A percentile compares a stretch with the other conserved stretches of the same genome.
Evolutionary conservation across 257 asterid species (phyloP).

Genomic region (Cruciata laevipes): DNA sequence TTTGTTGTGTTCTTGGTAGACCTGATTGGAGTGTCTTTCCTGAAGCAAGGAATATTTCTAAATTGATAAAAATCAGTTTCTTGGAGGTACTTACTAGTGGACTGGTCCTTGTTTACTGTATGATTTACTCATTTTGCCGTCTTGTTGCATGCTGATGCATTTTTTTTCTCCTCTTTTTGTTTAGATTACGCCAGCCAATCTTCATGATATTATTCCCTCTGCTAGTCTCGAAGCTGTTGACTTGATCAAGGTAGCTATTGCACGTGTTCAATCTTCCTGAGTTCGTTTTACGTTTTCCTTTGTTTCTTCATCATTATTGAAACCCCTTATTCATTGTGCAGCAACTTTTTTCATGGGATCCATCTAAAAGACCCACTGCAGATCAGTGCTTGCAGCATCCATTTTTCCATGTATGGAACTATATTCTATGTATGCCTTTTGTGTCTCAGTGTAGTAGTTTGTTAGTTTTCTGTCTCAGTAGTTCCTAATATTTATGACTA

Average conservation of each 20-base stretch:
- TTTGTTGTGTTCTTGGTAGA: slow-evolving; percentile 78
- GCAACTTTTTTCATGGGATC: slow-evolving; percentile 99
- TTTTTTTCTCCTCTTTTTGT: slow-evolving; percentile 14
- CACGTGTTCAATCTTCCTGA: neutral
- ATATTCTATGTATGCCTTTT: slow-evolving; percentile 16
- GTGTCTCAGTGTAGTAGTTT: slow-evolving; percentile 8
- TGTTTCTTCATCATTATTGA: slow-evolving; percentile 6
- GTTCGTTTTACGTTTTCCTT: neutral
- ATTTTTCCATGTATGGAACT: slow-evolving; percentile 55
- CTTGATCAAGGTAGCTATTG: slow-evolving; percentile 62
- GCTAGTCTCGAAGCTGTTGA: slow-evolving; percentile 86
- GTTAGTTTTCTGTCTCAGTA: slow-evolving; percentile 4
- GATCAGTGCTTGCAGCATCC: slow-evolving; percentile 91
- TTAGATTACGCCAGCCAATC: slow-evolving; percentile 58
- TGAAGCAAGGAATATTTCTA: slow-evolving; percentile 58
- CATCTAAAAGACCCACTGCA: slow-evolving; percentile 83
- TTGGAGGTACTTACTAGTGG: slow-evolving; percentile 46
- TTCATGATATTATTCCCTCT: slow-evolving; percentile 60
- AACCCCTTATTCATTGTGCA: slow-evolving; percentile 21
- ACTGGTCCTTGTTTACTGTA: neutral
- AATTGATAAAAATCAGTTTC: slow-evolving; percentile 46
- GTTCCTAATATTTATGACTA: slow-evolving; percentile 31
- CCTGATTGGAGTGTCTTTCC: slow-evolving; percentile 83
- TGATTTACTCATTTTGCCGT: slow-evolving; percentile 5
- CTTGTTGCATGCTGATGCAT: neutral